Percentiles rank a stretch among this genome's conserved stretches.
phyloP scores from a whole-genome alignment of 192 early-diverging fungal species.

The Backusella morwellensis region DNA sequence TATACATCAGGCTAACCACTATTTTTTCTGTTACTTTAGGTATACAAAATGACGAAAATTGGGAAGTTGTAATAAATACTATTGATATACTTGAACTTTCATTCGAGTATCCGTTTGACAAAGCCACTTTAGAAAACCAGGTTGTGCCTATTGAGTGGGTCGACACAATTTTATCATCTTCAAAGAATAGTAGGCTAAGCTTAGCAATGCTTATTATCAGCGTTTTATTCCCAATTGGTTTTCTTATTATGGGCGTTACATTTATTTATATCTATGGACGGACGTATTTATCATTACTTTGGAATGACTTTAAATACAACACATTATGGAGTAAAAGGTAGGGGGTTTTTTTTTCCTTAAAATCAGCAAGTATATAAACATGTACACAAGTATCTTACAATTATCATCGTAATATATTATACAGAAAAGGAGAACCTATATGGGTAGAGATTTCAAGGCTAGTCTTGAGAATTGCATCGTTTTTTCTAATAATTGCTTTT shows the following conservation, averaged over 20 bases:
- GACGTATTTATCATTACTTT: not conserved
- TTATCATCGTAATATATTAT: not conserved
- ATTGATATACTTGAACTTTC: not conserved
- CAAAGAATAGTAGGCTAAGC: not conserved
- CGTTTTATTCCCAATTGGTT: not conserved
- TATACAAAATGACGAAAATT: not conserved
- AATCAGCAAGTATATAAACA: not conserved
- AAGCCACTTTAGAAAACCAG: not conserved
- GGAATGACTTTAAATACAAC: not conserved
- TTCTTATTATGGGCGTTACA: not conserved
- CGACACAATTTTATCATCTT: not conserved
- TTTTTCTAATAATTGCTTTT: not conserved
- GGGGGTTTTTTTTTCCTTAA: not conserved
- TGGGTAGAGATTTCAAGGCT: not conserved
- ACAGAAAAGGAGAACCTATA: not conserved
- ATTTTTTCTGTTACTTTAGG: not conserved
- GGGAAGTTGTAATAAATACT: not conserved
- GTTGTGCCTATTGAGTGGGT: not conserved
- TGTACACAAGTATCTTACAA: not conserved
- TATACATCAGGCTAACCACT: no score
- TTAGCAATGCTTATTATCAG: not conserved
- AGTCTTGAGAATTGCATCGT: not conserved
- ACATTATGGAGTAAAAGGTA: not conserved
- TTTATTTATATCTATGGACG: not conserved
- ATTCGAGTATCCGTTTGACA: not conserved